Conservation (phyloP, 306 rosid species). For the Prunus campanulata region DNA sequence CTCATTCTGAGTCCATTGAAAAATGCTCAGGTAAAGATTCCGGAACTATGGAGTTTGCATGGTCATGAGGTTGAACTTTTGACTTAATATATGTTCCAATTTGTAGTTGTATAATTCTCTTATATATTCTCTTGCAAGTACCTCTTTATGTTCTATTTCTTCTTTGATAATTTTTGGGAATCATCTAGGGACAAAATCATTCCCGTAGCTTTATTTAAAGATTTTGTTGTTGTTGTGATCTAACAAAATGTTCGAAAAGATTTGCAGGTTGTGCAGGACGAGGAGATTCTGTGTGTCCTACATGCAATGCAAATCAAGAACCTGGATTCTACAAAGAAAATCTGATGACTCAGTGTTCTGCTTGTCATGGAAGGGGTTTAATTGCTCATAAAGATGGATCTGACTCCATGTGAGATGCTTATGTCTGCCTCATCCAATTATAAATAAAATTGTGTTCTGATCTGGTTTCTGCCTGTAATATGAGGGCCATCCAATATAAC, state of each 20-base stretch:
- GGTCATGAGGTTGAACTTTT: background rate
- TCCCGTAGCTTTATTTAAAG: background rate
- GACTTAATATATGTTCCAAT: background rate
- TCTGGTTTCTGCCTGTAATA: constrained; percentile 1
- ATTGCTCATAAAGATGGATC: constrained; percentile 97
- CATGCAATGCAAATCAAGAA: constrained; percentile 75
- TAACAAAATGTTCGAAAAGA: constrained; percentile 16
- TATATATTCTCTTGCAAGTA: background rate
- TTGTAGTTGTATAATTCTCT: background rate
- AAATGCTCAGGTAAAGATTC: constrained; percentile 72
- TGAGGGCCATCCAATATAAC: background rate
- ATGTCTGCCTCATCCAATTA: background rate
- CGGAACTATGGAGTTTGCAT: background rate
- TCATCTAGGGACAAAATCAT: background rate
- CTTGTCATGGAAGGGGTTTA: constrained; percentile 92
- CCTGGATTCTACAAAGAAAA: constrained; percentile 78
- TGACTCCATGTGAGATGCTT: constrained; percentile 67
- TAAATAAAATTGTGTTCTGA: constrained; percentile 11
- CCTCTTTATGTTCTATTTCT: background rate
- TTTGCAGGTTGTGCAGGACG: constrained; percentile 79
- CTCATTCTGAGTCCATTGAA: constrained; percentile 75
- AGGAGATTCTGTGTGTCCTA: constrained; percentile 52
- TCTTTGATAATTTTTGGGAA: background rate
- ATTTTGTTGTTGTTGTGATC: background rate
- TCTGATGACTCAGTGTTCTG: constrained; percentile 65